Evolutionary conservation across 257 asterid species (phyloP).

Genomic region (Primulina eburnea): DNA sequence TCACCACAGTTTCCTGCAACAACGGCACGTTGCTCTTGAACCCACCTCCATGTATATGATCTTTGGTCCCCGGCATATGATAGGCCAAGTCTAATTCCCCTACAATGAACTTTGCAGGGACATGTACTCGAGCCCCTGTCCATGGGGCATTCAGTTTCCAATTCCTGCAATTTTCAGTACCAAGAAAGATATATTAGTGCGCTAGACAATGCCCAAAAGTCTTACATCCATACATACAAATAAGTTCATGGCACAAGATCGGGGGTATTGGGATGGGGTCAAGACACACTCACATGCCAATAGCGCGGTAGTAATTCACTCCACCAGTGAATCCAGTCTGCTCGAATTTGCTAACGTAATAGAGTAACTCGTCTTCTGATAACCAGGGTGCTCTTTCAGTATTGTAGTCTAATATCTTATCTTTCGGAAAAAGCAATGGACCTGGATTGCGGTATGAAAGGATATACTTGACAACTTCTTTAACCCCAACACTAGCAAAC

Average conservation of each 20-base stretch:
- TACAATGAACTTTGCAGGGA: constrained; percentile 54
- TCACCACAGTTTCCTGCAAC: constrained; percentile 53
- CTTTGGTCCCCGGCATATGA: constrained; percentile 50
- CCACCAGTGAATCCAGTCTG: constrained; percentile 77
- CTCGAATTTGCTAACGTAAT: constrained; percentile 48
- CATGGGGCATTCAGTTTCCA: constrained; percentile 74
- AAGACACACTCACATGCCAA: constrained; percentile 28
- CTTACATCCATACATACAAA: neutral
- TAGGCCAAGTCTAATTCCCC: constrained; percentile 62
- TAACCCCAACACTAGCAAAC: constrained; percentile 49
- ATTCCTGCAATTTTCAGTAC: constrained; percentile 34
- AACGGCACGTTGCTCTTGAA: constrained; percentile 53
- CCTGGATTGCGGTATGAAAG: constrained; percentile 44
- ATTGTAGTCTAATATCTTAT: constrained; percentile 43
- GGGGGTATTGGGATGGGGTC: no score
- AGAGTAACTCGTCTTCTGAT: constrained; percentile 59
- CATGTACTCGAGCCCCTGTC: constrained; percentile 54
- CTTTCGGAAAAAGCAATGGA: constrained; percentile 54
- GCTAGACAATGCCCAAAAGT: neutral
- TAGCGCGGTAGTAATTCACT: constrained; percentile 69
- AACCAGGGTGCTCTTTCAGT: constrained; percentile 55
- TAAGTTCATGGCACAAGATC: no score
- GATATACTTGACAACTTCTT: constrained; percentile 47
- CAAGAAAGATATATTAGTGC: neutral
- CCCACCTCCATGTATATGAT: constrained; percentile 57